A percentile compares a stretch with the other conserved stretches of the same genome.
These are phyloP conservation scores for Psilocybe sp. DNA, from an alignment of 768 basidiomycete species.

Conservation along the genomic window DNA sequence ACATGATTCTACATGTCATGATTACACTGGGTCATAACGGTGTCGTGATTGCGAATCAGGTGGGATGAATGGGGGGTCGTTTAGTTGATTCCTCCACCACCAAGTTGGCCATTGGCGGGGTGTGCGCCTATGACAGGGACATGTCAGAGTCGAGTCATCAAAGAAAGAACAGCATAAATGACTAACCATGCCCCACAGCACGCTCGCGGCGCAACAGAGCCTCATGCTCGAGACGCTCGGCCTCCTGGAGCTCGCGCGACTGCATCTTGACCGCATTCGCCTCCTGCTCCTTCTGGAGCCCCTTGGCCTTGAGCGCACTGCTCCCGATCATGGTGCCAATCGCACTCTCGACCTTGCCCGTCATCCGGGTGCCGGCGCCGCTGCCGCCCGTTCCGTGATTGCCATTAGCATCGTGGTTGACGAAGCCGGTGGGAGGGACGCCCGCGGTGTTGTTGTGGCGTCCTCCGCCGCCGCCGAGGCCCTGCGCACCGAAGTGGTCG, in stretches of 20 bases:
- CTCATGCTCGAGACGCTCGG: conserved; percentile 51
- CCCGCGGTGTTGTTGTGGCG: conserved; percentile 6
- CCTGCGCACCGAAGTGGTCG: conserved; percentile 1
- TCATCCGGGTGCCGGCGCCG: conserved; percentile 31
- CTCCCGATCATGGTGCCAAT: conserved; percentile 45
- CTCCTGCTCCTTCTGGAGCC: conserved; percentile 51
- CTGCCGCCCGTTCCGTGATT: conserved; percentile 4
- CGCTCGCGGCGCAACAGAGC: conserved; percentile 46
- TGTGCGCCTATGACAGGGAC: no score
- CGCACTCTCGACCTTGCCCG: conserved; percentile 48
- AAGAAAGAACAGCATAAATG: not conserved
- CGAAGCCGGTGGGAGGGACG: conserved; percentile 19
- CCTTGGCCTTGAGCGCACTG: conserved; percentile 44
- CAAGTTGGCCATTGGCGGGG: no score
- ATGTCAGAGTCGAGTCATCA: no score
- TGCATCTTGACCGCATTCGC: conserved; percentile 43
- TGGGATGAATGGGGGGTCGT: no score
- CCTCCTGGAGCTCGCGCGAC: conserved; percentile 48
- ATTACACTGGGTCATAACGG: no score
- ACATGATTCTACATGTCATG: no score
- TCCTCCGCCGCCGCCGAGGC: conserved; percentile 10
- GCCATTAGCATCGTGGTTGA: conserved; percentile 16
- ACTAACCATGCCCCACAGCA: conserved; percentile 48
- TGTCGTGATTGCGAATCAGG: no score
- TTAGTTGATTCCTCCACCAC: no score